A percentile compares a stretch with the other conserved stretches of the same genome.
Conservation (phyloP, 2,329 filamentous ascomycete genomes). For the Orbilia quercus region DNA sequence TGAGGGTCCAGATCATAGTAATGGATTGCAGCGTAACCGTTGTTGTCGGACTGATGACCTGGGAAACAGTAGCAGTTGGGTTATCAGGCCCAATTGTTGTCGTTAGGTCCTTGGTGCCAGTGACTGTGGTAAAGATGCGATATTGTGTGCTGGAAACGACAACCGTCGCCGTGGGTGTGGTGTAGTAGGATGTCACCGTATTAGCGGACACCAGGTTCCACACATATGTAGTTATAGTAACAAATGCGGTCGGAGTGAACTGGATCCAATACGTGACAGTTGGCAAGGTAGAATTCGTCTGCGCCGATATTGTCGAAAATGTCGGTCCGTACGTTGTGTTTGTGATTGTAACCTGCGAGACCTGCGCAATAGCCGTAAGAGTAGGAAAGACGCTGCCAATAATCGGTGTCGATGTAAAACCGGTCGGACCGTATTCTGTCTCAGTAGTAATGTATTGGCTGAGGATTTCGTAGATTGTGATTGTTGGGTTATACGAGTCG, state of each 20-base stretch:
- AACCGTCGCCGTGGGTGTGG: constrained; percentile 29
- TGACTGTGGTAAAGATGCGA: constrained; percentile 7
- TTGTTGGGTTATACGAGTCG: constrained; percentile 26
- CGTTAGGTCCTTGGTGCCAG: constrained; percentile 19
- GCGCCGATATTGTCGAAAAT: constrained; percentile 24
- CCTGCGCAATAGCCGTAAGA: constrained; percentile 38
- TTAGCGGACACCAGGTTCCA: constrained; percentile 13
- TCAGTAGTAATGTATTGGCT: constrained; percentile 34
- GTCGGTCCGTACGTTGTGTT: constrained; percentile 39
- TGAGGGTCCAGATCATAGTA: constrained; percentile 24
- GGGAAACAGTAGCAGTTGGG: constrained; percentile 44
- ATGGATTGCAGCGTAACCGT: constrained; percentile 1
- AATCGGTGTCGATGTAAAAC: constrained; percentile 34
- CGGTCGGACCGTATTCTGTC: constrained; percentile 23
- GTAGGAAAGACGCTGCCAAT: constrained; percentile 40
- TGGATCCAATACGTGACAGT: constrained; percentile 37
- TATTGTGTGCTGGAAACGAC: constrained; percentile 21
- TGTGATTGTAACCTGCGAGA: constrained; percentile 25
- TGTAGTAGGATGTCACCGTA: constrained; percentile 25
- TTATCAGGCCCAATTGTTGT: constrained; percentile 40
- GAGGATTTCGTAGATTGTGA: constrained; percentile 26
- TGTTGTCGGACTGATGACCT: constrained; percentile 24
- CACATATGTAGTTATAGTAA: constrained; percentile 28
- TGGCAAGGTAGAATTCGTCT: constrained; percentile 15
- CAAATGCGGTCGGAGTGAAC: constrained; percentile 12